phyloP scores from a whole-genome alignment of 805 yeast genomes.

The Spathaspora arborariae region DNA sequence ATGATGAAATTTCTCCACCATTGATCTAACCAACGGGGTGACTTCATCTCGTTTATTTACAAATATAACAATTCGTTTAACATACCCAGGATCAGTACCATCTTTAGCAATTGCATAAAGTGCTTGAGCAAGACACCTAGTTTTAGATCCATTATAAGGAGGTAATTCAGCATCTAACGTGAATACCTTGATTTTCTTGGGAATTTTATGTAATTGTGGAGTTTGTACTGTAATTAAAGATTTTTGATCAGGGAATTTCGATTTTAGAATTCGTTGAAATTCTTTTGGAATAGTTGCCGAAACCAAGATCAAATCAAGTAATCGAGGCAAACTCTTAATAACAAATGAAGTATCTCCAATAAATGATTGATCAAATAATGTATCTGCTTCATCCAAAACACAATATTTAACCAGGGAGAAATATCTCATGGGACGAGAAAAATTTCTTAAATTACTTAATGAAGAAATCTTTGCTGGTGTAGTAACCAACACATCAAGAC shows the following conservation, averaged over 20 bases:
- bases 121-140: constrained; percentile 83
- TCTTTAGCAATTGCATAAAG: constrained; percentile 81
- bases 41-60: constrained; percentile 74
- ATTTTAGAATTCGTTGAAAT: constrained; percentile 59
- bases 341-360: constrained; percentile 57
- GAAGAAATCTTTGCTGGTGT: constrained; percentile 76
- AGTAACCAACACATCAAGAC: constrained; percentile 77
- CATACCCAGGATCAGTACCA: constrained; percentile 71
- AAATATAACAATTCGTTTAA: constrained; percentile 80
- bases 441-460: constrained; percentile 27
- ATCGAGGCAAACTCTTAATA: constrained; percentile 47
- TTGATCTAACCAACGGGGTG: constrained; percentile 49
- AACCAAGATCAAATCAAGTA: constrained; percentile 67
- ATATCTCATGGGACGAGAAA: constrained; percentile 29
- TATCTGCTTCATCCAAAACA: constrained; percentile 92
- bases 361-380: constrained; percentile 81
- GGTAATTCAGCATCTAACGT: constrained; percentile 70
- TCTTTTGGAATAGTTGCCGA: constrained; percentile 88
- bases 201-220: constrained; percentile 82
- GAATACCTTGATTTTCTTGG: constrained; percentile 66
- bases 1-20: constrained; percentile 39
- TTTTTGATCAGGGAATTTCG: constrained; percentile 59
- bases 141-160: constrained; percentile 82
- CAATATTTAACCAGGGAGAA: constrained; percentile 50
- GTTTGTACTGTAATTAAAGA: constrained; percentile 57